Conservation (phyloP, 345 rosid species). For the Citrus medica region DNA sequence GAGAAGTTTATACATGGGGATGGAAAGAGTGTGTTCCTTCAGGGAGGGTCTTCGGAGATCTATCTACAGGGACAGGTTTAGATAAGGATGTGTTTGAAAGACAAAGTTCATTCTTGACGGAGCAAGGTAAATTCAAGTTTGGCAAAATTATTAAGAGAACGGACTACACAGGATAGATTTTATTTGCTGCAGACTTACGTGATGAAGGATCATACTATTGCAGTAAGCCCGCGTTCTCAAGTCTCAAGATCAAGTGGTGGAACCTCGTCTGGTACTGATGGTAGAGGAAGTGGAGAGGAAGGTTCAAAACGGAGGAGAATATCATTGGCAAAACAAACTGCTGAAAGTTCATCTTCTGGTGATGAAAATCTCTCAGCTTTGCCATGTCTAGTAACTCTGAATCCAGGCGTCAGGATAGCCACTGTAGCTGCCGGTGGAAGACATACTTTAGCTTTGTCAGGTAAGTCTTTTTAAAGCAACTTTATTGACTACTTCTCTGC, state of each 20-base stretch:
- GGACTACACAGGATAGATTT: neutral
- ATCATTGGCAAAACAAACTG: slow-evolving; percentile 62
- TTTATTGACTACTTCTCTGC: slow-evolving; percentile 5
- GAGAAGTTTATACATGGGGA: slow-evolving; percentile 95
- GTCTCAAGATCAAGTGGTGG: slow-evolving; percentile 51
- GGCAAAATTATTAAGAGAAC: neutral
- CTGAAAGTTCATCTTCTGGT: slow-evolving; percentile 68
- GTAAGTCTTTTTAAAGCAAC: slow-evolving; percentile 30
- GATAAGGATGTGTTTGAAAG: slow-evolving; percentile 58
- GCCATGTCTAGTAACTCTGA: slow-evolving; percentile 85
- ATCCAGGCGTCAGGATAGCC: slow-evolving; percentile 80
- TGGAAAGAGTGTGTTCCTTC: slow-evolving; percentile 99
- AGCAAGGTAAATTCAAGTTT: slow-evolving; percentile 54
- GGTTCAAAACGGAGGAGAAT: slow-evolving; percentile 64
- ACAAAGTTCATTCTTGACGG: slow-evolving; percentile 49
- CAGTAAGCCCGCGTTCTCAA: slow-evolving; percentile 63
- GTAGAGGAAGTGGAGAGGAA: slow-evolving; percentile 58
- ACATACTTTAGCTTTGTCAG: slow-evolving; percentile 92
- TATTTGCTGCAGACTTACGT: slow-evolving; percentile 14
- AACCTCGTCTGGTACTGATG: slow-evolving; percentile 36
- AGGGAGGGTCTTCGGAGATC: slow-evolving; percentile 69
- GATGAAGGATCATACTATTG: slow-evolving; percentile 17
- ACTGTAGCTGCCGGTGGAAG: slow-evolving; percentile 97
- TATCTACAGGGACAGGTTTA: slow-evolving; percentile 24
- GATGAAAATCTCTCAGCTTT: slow-evolving; percentile 75